Conservation (phyloP, 495 filamentous ascomycete species). For the Aspergillus baeticus region DNA sequence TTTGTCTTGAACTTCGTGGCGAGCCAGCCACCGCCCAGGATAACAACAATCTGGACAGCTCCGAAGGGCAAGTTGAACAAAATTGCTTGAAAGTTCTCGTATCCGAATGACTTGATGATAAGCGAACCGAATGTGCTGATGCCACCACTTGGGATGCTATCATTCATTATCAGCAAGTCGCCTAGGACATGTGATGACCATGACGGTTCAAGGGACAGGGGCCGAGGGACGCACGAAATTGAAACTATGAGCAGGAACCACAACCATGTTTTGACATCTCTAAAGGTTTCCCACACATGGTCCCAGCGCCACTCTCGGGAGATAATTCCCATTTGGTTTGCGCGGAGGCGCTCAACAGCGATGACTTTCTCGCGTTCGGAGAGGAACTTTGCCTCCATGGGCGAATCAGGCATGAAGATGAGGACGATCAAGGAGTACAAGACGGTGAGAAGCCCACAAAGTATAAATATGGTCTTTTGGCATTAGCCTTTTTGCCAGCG, state of each 20-base stretch:
- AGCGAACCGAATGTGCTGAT: slow-evolving; percentile 35
- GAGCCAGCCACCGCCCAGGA: slow-evolving; percentile 44
- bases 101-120: slow-evolving; percentile 41
- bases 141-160: slow-evolving; percentile 31
- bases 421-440: slow-evolving; percentile 37
- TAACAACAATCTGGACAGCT: slow-evolving; percentile 44
- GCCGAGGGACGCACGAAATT: slow-evolving; percentile 22
- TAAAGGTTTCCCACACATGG: slow-evolving; percentile 43
- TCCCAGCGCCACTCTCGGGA: slow-evolving; percentile 48
- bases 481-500: not conserved
- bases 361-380: slow-evolving; percentile 44
- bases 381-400: slow-evolving; percentile 44
- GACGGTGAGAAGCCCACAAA: slow-evolving; percentile 44
- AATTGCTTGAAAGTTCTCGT: slow-evolving; percentile 26
- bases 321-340: slow-evolving; percentile 55
- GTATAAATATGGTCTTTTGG: slow-evolving; percentile 51
- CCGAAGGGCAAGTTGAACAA: slow-evolving; percentile 36
- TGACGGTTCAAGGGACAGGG: too few relatives aligned
- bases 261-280: slow-evolving; percentile 44
- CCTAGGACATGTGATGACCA: not conserved
- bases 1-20: slow-evolving; percentile 31
- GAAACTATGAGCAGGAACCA: slow-evolving; percentile 27
- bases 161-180: not conserved
- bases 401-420: slow-evolving; percentile 51
- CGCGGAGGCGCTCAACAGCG: slow-evolving; percentile 51